A percentile compares a stretch with the other conserved stretches of the same genome.
phyloP scores from a whole-genome alignment of 805 yeast species.

The Candida sonorensis region DNA sequence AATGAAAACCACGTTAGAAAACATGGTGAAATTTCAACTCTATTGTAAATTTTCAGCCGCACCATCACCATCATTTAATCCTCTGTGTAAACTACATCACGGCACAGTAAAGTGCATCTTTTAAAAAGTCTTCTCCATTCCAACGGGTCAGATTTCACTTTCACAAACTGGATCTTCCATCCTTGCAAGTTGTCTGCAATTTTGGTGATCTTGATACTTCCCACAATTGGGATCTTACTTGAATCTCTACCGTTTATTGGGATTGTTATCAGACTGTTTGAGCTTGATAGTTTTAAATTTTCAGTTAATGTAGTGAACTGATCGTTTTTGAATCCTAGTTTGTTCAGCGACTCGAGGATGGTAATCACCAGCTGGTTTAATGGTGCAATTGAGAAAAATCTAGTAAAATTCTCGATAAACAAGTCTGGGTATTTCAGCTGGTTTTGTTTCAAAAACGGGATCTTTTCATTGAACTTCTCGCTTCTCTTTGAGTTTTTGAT shows the following conservation, averaged over 20 bases:
- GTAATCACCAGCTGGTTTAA: constrained; percentile 36
- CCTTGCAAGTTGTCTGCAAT: constrained; percentile 32
- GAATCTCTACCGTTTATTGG: constrained; percentile 37
- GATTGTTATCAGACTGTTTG: constrained; percentile 30
- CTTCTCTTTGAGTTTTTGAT: constrained; percentile 20
- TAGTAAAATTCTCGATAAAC: constrained; percentile 40
- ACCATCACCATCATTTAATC: too few relatives aligned
- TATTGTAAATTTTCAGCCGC: too few relatives aligned
- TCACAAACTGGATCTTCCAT: constrained; percentile 47
- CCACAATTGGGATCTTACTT: constrained; percentile 37
- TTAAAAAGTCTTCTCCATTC: constrained; percentile 70
- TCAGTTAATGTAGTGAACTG: too few relatives aligned
- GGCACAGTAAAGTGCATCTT: constrained; percentile 46
- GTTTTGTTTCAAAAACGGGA: constrained; percentile 12
- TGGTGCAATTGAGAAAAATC: constrained; percentile 42
- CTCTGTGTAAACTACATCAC: constrained; percentile 46
- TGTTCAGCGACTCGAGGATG: constrained; percentile 34
- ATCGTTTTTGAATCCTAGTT: constrained; percentile 33
- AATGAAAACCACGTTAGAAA: too few relatives aligned
- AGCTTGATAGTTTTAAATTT: too few relatives aligned
- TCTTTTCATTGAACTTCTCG: constrained; percentile 15
- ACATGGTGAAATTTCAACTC: too few relatives aligned
- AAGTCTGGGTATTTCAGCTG: constrained; percentile 19
- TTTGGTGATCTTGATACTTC: constrained; percentile 37
- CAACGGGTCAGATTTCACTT: constrained; percentile 58